These are phyloP conservation scores for Ascochyta clinopodiicola DNA, from an alignment of 2,329 filamentous ascomycete species.

Conservation along the genomic window DNA sequence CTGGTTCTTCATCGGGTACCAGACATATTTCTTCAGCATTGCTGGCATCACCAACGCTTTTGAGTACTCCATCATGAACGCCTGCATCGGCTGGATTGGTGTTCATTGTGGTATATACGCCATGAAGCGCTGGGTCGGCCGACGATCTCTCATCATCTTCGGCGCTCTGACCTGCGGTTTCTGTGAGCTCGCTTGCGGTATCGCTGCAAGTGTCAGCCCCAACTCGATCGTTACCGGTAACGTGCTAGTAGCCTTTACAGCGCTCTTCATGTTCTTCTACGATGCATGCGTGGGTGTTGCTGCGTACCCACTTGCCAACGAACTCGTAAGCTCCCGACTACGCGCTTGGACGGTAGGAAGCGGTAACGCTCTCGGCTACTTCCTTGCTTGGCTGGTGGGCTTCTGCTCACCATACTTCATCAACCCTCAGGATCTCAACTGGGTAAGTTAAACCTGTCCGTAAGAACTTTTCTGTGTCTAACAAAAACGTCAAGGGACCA, in stretches of 20 bases:
- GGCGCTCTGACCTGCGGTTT: conserved; percentile 54
- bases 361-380: conserved; percentile 43
- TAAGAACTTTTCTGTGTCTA: background rate
- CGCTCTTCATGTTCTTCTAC: conserved; percentile 47
- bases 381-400: conserved; percentile 46
- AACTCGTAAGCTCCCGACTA: conserved; percentile 42
- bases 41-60: conserved; percentile 48
- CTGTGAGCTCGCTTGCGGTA: conserved; percentile 55
- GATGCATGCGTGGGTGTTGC: conserved; percentile 44
- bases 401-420: conserved; percentile 52
- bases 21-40: conserved; percentile 53
- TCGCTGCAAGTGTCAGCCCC: conserved; percentile 37
- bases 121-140: conserved; percentile 57
- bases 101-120: conserved; percentile 58
- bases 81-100: conserved; percentile 57
- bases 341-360: conserved; percentile 47
- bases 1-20: conserved; percentile 60
- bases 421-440: conserved; percentile 46
- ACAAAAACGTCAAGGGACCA: conserved; percentile 19
- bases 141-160: conserved; percentile 56
- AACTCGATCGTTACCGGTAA: conserved; percentile 32
- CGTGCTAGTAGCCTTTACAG: conserved; percentile 43
- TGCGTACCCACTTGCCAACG: conserved; percentile 41
- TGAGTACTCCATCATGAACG: conserved; percentile 59
- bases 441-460: conserved; percentile 37